Conservation (phyloP, 139 green algal species). For the Chara braunii region DNA sequence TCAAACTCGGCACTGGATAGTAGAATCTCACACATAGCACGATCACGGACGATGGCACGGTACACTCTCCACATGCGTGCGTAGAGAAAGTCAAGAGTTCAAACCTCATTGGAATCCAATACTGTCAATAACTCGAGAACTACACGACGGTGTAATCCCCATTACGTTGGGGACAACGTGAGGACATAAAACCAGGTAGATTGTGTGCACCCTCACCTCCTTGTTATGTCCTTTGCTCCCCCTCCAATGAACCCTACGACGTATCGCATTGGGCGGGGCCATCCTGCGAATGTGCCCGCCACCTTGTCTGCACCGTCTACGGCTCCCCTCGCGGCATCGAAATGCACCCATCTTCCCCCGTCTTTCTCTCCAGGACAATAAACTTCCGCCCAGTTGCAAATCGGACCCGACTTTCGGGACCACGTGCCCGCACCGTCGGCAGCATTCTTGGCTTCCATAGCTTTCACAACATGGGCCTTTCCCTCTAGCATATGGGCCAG, state of each 20-base stretch:
- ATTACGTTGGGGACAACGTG: too few species aligned
- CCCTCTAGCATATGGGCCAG: too few species aligned
- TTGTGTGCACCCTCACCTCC: too few species aligned
- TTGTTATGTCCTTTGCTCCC: conserved; percentile 36
- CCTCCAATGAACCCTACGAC: conserved; percentile 36
- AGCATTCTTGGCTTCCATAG: conserved; percentile 50
- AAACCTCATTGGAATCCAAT: too few species aligned
- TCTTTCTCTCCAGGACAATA: conserved; percentile 55
- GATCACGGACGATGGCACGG: too few species aligned
- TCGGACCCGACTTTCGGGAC: conserved; percentile 14
- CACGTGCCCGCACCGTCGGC: conserved; percentile 6
- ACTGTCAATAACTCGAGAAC: too few species aligned
- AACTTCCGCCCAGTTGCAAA: conserved; percentile 66
- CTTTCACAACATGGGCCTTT: conserved; percentile 65
- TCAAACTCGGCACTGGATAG: too few species aligned
- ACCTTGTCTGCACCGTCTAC: conserved; percentile 54
- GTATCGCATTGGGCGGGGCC: conserved; percentile 15
- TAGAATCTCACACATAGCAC: too few species aligned
- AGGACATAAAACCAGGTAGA: too few species aligned
- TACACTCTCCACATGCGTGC: too few species aligned
- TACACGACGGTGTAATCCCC: too few species aligned
- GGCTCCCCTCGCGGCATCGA: conserved; percentile 55
- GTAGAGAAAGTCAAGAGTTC: too few species aligned
- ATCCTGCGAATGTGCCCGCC: conserved; percentile 26
- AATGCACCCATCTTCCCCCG: conserved; percentile 66